Conservation (phyloP, 257 asterid genomes). For the Nyctanthes arbortristis region DNA sequence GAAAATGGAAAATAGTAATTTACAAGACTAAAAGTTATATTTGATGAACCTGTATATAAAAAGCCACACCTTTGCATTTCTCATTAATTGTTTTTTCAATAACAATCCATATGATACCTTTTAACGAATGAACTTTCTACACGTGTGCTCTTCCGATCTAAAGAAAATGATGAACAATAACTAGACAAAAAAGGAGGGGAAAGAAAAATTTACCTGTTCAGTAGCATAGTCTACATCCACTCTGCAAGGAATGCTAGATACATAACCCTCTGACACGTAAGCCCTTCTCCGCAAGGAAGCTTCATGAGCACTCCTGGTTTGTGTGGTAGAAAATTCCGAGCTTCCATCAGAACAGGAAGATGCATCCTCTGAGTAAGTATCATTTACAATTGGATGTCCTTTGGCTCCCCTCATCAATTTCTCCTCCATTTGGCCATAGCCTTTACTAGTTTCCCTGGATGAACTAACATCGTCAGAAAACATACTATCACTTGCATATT, state of each 20-base stretch:
- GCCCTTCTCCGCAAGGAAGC: conserved; percentile 26
- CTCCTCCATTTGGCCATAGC: conserved; percentile 28
- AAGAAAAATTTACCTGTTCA: conserved; percentile 27
- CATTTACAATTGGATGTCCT: conserved; percentile 32
- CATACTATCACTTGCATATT: conserved; percentile 41
- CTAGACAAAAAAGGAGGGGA: neutral
- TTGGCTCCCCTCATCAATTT: conserved; percentile 38
- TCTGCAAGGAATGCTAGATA: conserved; percentile 30
- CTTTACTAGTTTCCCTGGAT: conserved; percentile 47
- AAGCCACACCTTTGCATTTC: neutral
- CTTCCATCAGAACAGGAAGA: conserved; percentile 49
- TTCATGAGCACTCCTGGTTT: conserved; percentile 33
- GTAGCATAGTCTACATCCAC: conserved; percentile 22
- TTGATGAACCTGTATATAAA: neutral
- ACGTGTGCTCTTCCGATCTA: neutral
- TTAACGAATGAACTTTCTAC: neutral
- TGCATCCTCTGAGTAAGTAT: conserved; percentile 46
- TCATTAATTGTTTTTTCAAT: neutral
- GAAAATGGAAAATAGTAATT: neutral
- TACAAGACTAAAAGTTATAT: neutral
- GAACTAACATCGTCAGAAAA: conserved; percentile 43
- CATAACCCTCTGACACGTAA: conserved; percentile 29
- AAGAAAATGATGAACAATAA: neutral
- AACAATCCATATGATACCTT: neutral
- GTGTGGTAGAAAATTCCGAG: conserved; percentile 52